These are phyloP conservation scores for Penicillium sp. DNA, from an alignment of 2,329 filamentous ascomycete genomes.

Conservation along the genomic window DNA sequence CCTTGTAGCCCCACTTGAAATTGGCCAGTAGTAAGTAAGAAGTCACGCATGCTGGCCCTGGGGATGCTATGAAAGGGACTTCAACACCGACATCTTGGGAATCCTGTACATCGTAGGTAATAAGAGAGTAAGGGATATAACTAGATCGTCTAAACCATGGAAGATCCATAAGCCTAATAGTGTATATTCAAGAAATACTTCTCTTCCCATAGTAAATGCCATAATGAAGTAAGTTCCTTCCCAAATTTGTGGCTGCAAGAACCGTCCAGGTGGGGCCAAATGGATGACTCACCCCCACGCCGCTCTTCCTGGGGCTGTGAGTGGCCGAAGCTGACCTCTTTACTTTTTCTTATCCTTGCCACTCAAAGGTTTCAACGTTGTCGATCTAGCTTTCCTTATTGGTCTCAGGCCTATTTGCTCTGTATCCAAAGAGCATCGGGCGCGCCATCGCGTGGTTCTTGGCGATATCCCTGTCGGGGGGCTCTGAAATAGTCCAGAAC, in stretches of 20 bases:
- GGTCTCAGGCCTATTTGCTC: slow-evolving; percentile 8
- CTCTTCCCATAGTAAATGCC: not conserved
- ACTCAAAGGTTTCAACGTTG: slow-evolving; percentile 20
- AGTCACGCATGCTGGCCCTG: not conserved
- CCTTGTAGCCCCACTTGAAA: slow-evolving; percentile 1
- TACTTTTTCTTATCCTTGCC: slow-evolving; percentile 6
- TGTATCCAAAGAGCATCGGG: slow-evolving; percentile 17
- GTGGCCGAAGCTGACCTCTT: slow-evolving; percentile 21
- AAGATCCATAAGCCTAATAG: not conserved
- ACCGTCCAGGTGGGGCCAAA: not conserved
- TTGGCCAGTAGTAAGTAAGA: slow-evolving; percentile 1
- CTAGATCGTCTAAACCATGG: not conserved
- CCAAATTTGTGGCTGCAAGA: not conserved
- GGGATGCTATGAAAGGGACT: not conserved
- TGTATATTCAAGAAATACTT: not conserved
- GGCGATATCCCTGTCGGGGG: slow-evolving; percentile 11
- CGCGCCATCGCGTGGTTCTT: slow-evolving; percentile 17
- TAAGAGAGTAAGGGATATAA: not conserved
- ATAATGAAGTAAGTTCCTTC: slow-evolving; percentile 5
- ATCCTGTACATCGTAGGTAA: not conserved
- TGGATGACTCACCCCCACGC: slow-evolving; percentile 25
- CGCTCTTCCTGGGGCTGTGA: slow-evolving; percentile 16
- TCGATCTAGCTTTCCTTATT: slow-evolving; percentile 19
- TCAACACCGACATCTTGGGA: not conserved
- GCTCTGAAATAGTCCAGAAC: slow-evolving; percentile 12